Base-by-base conservation (phyloP, 257 asterid species). In the Phtheirospermum japonicum region DNA sequence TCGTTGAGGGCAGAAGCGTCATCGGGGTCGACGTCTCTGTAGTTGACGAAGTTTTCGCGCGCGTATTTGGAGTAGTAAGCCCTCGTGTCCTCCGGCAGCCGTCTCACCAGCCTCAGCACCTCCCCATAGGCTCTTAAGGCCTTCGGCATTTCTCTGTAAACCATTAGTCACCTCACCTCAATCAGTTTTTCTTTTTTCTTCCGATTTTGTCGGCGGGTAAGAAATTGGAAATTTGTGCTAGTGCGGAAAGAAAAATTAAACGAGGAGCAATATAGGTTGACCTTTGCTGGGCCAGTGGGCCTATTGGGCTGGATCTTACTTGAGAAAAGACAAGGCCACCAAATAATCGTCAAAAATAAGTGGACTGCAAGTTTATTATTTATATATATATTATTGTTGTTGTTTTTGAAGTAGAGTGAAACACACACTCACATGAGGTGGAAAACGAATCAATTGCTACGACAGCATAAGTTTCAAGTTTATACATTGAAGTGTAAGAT, bases 1-100 rank as follows among this genome's bases (percentile, higher is more conserved):
- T 88, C 95, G 20, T 63, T 26, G 14, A 90, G 39, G 63, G 84
- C 76, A 56, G 70, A 49, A 54, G 67, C 63, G 50, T 91, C 95
- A 0, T 64, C 51, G 18, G 85, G 79, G 51, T 86, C 89, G 65
- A 79, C 73, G 8, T 86, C 98, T 60, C 95, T 73, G 80, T 86
- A 91, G 57, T 88, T 91, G 81, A 91, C 98, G 82, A 91, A 88
- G 82, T 91, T 91, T 70, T 91, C 98, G 5, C 98, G 88, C 45
- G 87, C 95, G 79, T 83, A 88, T 75, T 88, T 91, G 52, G 94
- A 87, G 76, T 88, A 88, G 76, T 88, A 91, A 51, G 72, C 72
- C 81, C 95, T 68, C 5, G 86, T 53, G 49, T 91, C 96, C 74
- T 68, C 59, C 7, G 98, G 98, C 19, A 91, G 83, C 45, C 84